phyloP scores from a whole-genome alignment of 1,139 yeast genomes.

The Hyphopichia wangnamkhiaoensis region DNA sequence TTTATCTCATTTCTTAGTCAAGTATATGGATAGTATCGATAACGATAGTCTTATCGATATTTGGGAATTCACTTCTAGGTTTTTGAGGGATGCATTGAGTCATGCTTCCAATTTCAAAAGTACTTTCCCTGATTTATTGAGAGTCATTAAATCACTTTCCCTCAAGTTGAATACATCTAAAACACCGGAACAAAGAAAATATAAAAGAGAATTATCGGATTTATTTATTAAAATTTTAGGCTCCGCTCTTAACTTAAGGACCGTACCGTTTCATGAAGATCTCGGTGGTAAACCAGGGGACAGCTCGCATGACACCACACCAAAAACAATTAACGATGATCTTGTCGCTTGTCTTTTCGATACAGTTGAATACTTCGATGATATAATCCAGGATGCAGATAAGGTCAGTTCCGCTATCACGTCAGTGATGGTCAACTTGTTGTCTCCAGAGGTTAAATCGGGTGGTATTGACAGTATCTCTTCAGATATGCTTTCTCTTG shows the following conservation, averaged over 20 bases:
- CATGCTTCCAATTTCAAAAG: conserved; percentile 51
- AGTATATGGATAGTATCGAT: conserved; percentile 65
- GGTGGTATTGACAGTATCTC: conserved; percentile 34
- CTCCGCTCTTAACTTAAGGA: conserved; percentile 14
- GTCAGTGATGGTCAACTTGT: conserved; percentile 44
- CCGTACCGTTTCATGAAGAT: too few relatives aligned
- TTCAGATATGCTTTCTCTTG: conserved; percentile 35
- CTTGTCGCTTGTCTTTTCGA: conserved; percentile 34
- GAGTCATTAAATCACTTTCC: conserved; percentile 52
- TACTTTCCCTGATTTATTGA: conserved; percentile 54
- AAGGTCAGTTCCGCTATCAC: conserved; percentile 44
- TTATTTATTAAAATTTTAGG: conserved; percentile 57
- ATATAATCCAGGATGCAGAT: conserved; percentile 54
- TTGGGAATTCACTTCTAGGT: conserved; percentile 58
- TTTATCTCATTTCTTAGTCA: conserved; percentile 53
- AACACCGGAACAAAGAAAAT: conserved; percentile 60
- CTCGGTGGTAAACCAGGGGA: conserved; percentile 5
- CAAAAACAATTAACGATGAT: conserved; percentile 31
- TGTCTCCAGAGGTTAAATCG: conserved; percentile 47
- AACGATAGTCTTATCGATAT: conserved; percentile 76
- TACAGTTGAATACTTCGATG: conserved; percentile 42
- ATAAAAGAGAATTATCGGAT: conserved; percentile 69
- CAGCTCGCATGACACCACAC: conserved; percentile 5
- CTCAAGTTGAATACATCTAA: conserved; percentile 57
- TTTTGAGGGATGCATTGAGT: conserved; percentile 57